phyloP scores from a whole-genome alignment of 768 basidiomycete species.

The Butyriboletus loyo region DNA sequence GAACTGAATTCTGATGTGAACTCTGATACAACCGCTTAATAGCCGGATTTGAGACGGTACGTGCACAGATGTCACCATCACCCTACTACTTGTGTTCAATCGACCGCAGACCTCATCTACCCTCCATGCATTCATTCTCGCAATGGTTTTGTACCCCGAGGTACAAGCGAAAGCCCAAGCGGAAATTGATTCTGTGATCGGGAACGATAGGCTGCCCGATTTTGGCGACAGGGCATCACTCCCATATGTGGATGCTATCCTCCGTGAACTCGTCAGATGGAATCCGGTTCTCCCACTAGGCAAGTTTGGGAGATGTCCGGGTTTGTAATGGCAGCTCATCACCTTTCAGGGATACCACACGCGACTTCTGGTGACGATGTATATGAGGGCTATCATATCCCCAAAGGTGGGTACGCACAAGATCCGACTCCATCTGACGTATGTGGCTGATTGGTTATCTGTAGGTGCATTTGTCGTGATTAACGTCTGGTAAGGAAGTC shows the following conservation, averaged over 20 bases:
- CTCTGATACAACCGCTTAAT: not conserved
- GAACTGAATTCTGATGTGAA: not conserved
- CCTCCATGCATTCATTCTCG: constrained; percentile 24
- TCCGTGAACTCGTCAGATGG: constrained; percentile 35
- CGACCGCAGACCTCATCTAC: constrained; percentile 23
- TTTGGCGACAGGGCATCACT: constrained; percentile 28
- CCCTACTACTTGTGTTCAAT: not conserved
- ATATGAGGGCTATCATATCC: constrained; percentile 38
- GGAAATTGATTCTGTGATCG: constrained; percentile 28
- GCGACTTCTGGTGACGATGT: constrained; percentile 22
- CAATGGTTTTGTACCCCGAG: constrained; percentile 28
- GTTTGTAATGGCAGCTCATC: not conserved
- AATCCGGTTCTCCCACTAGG: constrained; percentile 25
- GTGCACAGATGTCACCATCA: not conserved
- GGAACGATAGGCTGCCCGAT: constrained; percentile 18
- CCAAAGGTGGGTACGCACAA: constrained; percentile 33
- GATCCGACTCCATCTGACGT: not conserved
- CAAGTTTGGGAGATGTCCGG: not conserved
- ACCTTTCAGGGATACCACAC: constrained; percentile 22
- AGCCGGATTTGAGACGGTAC: constrained; percentile 28
- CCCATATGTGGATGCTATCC: constrained; percentile 43
- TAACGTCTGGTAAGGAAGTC: constrained; percentile 33
- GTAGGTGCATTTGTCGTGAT: constrained; percentile 30
- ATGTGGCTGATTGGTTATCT: constrained; percentile 1
- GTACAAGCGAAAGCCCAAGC: constrained; percentile 25